Base-by-base conservation (phyloP, 345 rosid genomes). In the Linum usitatissimum region DNA sequence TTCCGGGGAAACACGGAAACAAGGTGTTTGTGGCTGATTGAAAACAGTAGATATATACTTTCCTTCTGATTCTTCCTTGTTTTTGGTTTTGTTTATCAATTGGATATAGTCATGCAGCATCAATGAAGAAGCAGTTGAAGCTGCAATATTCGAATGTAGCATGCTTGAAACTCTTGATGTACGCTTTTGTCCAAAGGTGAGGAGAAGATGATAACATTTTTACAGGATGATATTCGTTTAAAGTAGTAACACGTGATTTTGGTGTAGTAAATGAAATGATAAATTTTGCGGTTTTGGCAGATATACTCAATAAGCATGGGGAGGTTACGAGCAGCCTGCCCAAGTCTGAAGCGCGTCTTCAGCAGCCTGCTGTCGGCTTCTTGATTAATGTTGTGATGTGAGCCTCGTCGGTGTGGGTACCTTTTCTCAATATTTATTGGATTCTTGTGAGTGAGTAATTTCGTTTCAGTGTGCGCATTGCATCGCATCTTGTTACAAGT, bases 141-240 rank as follows among this genome's bases (percentile, higher is more conserved):
- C 71, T 60, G 97, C 99, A 18, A 80, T 90, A 70, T 82, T 87
- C 9, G 83, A 75, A 54, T 93, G 99, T 75, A 69, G 68, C 64
- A 81, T 80, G 77, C 82, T 90, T 75, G 99, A 93, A 85, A 90
- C 97, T 63, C 73, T 93, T 42, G 97, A 93, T 79, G 87, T 93
- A 55, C 97, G 99, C 64, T 81, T 72, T 79, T 93, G 99, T 72
- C 92, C 83, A 1, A 90, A 86, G 96, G 99, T 83, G 64, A 81
- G 77, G 57, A 36, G 57, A 68, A 18, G 42, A n/a, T 13, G 66
- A 20, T 56, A 13, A 31, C 6, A 59, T 1, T 2, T 39, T 30
- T 9, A n/a, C 28, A 23, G 28, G 28, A 23, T 23, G 28, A 23
- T 23, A 23, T 23, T 23, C 28, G 28, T 23, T 23, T 23, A 23